Percentiles rank a stretch among this genome's conserved stretches.
Evolutionary conservation across 305 asterid species (phyloP).

Genomic region (Galium porrigens): DNA sequence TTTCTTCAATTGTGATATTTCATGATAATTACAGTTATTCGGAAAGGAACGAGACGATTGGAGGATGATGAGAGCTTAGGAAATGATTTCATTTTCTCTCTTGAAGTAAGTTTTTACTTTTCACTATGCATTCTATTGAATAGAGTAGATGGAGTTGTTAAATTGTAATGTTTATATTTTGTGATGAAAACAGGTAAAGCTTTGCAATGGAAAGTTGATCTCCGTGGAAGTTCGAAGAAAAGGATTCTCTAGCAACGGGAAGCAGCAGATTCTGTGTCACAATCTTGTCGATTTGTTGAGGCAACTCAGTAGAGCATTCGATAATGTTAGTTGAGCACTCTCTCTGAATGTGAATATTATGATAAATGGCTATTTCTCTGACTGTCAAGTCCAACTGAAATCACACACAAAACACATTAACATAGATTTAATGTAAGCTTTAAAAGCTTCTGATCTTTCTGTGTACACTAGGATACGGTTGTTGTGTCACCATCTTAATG

Average conservation of each 20-base stretch:
- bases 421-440: no score
- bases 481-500: not conserved
- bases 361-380: not conserved
- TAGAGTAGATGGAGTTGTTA: conserved; percentile 1
- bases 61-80: conserved; percentile 31
- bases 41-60: conserved; percentile 38
- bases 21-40: conserved; percentile 40
- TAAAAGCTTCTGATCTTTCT: no score
- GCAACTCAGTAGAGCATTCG: conserved; percentile 86
- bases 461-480: no score
- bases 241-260: conserved; percentile 64
- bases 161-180: conserved; percentile 12
- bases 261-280: conserved; percentile 73
- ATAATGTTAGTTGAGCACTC: conserved; percentile 39
- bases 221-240: conserved; percentile 58
- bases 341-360: not conserved
- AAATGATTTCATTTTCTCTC: conserved; percentile 59
- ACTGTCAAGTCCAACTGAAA: not conserved
- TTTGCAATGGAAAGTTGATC: conserved; percentile 72
- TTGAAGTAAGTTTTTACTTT: conserved; percentile 41
- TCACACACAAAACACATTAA: no score
- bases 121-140: no score
- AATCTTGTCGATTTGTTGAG: conserved; percentile 85
- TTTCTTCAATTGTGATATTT: not conserved
- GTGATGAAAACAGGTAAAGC: conserved; percentile 52